Base-by-base conservation (phyloP, 192 early-diverging fungal species). In the Dimargaris cristalligena region DNA sequence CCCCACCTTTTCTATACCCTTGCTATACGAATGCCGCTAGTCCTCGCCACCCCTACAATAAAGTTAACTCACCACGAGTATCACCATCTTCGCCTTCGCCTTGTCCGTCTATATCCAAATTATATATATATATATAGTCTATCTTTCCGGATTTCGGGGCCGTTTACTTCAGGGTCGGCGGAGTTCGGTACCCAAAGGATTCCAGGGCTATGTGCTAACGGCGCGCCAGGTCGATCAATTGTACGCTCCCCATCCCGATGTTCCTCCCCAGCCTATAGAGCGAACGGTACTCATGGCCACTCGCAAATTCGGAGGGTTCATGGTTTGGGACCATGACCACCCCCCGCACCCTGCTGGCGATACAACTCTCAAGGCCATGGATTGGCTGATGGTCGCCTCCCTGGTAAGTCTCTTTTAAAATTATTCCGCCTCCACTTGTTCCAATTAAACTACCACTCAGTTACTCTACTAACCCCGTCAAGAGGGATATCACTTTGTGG, bases 291-390 rank as follows among this genome's bases (percentile, higher is more conserved):
- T 56, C 2, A 29, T 56, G 54, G 54, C 54, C 30, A 34, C 34
- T 31, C 23, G 34, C 20, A 1, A 29, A 34, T 56, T 56, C 54
- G 54, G 54, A 20, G 54, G 54, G 18, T 56, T 56, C 34, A 56
- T 56, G 54, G 54, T 56, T 13, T 56, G 54, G 54, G 54, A 56
- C 23, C 54, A 56, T 23, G 54, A 56, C 30, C 54, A 23, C 16
- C 54, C 54, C 26, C 54, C 54, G 20, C 54, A 56, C 20, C 54
- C 54, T 9, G 23, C 23, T 23, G 54, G 31, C 54, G 54, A 56
- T 23, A 28, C 54, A 23, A 13, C 34, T 9, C 54, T 56, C 54
- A 31, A 34, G 16, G 26, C 54, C 14, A 33, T 56, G 54, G 54
- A 56, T 23, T 56, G 54, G 54, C 34, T 56, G 4, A 23, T 29